A percentile compares a stretch with the other conserved stretches of the same genome.
These are phyloP conservation scores for Gentiana dahurica DNA, from an alignment of 257 asterid species.

Conservation along the genomic window DNA sequence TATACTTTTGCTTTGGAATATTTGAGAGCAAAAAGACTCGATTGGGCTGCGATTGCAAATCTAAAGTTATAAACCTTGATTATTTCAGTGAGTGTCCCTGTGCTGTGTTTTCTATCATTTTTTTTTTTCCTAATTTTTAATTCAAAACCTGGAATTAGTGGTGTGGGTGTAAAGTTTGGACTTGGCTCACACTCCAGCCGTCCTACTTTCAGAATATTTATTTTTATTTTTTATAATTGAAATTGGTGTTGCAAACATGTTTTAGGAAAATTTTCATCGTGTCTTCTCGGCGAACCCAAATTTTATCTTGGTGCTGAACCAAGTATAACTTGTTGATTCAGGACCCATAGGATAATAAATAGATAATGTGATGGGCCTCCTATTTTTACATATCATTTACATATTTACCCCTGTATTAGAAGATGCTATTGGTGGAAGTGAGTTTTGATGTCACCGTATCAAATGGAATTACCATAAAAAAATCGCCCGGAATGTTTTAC, in stretches of 20 bases:
- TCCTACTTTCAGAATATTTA: conserved; percentile 4
- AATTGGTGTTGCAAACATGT: background rate
- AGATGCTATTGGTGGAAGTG: background rate
- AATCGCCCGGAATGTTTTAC: too few relatives aligned
- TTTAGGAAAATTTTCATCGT: background rate
- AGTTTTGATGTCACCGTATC: background rate
- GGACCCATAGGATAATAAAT: background rate
- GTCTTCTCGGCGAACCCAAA: background rate
- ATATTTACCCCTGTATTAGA: too few relatives aligned
- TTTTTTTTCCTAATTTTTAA: background rate
- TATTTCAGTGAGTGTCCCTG: background rate
- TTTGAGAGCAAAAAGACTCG: background rate
- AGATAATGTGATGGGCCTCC: background rate
- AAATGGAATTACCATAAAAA: too few relatives aligned
- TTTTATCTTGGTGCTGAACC: background rate
- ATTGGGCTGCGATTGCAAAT: background rate
- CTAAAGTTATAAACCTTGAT: background rate
- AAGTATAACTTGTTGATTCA: background rate
- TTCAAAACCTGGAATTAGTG: background rate
- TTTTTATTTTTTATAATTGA: conserved; percentile 1
- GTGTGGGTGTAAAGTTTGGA: background rate
- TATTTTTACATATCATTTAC: background rate
- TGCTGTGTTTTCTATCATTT: background rate
- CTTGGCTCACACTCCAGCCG: conserved; percentile 9
- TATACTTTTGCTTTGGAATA: background rate